Evolutionary conservation across 2,329 filamentous ascomycete genomes (phyloP).

Genomic region (Lanzia echinophila): DNA sequence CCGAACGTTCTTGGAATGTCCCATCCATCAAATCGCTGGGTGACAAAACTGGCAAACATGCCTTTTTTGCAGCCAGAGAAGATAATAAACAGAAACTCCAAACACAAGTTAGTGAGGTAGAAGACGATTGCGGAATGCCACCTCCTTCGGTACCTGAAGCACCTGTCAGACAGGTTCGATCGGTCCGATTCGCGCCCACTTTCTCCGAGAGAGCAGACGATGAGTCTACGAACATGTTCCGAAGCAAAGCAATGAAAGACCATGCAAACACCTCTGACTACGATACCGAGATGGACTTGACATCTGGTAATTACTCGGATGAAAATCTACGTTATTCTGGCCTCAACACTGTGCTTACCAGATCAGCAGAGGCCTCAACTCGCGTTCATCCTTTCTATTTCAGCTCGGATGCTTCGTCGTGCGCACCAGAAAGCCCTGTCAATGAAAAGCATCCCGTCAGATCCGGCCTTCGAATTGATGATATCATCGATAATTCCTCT

Average conservation of each 20-base stretch:
- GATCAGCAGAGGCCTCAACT: not conserved
- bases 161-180: not conserved
- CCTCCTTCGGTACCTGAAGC: not conserved
- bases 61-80: constrained; percentile 29
- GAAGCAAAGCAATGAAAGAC: no score
- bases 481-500: constrained; percentile 24
- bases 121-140: not conserved
- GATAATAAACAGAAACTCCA: constrained; percentile 23
- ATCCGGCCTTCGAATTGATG: constrained; percentile 25
- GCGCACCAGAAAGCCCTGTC: constrained; percentile 7
- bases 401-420: constrained; percentile 2
- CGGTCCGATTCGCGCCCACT: not conserved
- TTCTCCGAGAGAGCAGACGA: not conserved
- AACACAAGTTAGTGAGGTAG: not conserved
- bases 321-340: not conserved
- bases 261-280: not conserved
- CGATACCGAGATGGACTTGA: not conserved
- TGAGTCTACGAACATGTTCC: no score
- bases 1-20: not conserved
- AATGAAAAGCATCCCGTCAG: constrained; percentile 13
- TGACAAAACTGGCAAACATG: constrained; percentile 26
- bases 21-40: constrained; percentile 17
- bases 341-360: not conserved
- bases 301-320: not conserved
- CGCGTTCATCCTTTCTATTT: constrained; percentile 6